These are phyloP conservation scores for Myotisia sp. DNA, from an alignment of 2,329 filamentous ascomycete species.

Conservation along the genomic window DNA sequence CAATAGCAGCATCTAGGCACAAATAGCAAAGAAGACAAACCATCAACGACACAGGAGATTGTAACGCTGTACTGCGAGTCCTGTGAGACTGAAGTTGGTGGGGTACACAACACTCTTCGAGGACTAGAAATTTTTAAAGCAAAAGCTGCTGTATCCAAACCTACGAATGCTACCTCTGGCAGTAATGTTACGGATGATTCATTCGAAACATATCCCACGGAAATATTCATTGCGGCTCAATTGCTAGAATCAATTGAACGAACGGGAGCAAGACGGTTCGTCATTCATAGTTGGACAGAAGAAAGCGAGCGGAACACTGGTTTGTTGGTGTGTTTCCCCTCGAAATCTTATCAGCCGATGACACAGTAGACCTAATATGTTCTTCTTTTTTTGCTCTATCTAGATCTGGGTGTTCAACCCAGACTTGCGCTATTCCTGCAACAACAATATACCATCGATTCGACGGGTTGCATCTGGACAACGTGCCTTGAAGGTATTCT, in stretches of 20 bases:
- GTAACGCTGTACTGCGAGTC: conserved; percentile 17
- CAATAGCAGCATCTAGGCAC: too few relatives aligned
- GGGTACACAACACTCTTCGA: conserved; percentile 24
- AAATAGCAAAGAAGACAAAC: too few relatives aligned
- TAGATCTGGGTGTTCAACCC: conserved; percentile 49
- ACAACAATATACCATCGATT: conserved; percentile 19
- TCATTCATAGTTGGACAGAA: conserved; percentile 28
- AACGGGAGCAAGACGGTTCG: conserved; percentile 42
- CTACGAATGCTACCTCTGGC: conserved; percentile 7
- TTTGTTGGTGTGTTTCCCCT: conserved; percentile 23
- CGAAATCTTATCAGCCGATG: too few relatives aligned
- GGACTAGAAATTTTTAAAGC: conserved; percentile 37
- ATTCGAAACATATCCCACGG: conserved; percentile 22
- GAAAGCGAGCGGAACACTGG: conserved; percentile 15
- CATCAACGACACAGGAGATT: too few relatives aligned
- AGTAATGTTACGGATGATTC: conserved; percentile 15
- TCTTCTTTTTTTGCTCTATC: not conserved
- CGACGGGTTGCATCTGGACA: conserved; percentile 17
- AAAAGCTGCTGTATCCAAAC: conserved; percentile 22
- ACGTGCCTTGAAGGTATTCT: conserved; percentile 46
- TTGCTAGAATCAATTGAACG: conserved; percentile 43
- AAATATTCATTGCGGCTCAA: conserved; percentile 38
- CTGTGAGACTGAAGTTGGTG: conserved; percentile 21
- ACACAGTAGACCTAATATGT: not conserved
- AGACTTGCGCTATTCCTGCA: conserved; percentile 42